These are phyloP conservation scores for Infundibulicybe gibba DNA, from an alignment of 768 basidiomycete genomes.

Conservation along the genomic window DNA sequence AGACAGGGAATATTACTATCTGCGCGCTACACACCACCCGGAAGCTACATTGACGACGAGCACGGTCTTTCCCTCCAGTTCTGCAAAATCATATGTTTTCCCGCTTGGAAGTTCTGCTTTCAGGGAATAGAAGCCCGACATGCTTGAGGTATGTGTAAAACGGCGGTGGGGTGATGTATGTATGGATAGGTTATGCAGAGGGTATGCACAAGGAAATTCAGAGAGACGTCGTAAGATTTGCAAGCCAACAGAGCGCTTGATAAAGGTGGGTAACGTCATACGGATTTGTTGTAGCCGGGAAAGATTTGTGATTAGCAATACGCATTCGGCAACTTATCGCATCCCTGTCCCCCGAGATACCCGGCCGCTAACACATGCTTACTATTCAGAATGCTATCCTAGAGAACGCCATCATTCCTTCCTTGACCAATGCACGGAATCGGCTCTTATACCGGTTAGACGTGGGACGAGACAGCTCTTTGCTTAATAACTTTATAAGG, in stretches of 20 bases:
- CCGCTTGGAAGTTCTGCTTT: constrained; percentile 60
- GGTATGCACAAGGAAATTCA: too few species aligned
- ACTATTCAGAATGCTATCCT: constrained; percentile 15
- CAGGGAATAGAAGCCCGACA: constrained; percentile 61
- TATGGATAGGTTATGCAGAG: too few species aligned
- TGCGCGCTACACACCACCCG: constrained; percentile 47
- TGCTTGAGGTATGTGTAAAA: constrained; percentile 12
- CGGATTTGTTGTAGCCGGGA: too few species aligned
- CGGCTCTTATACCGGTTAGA: constrained; percentile 37
- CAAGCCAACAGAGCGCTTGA: too few species aligned
- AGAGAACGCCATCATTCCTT: constrained; percentile 31
- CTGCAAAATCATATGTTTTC: constrained; percentile 55
- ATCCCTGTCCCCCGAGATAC: too few species aligned
- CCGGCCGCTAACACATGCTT: too few species aligned
- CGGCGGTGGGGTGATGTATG: not conserved
- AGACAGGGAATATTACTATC: not conserved
- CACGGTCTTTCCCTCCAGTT: constrained; percentile 75
- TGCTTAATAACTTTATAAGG: constrained; percentile 44
- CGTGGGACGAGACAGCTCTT: constrained; percentile 46
- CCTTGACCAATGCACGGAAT: constrained; percentile 45
- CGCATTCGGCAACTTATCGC: too few species aligned
- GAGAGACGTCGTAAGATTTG: too few species aligned
- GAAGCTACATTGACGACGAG: constrained; percentile 79
- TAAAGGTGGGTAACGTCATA: too few species aligned
- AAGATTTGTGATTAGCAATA: too few species aligned